Base-by-base conservation (phyloP, 2,329 filamentous ascomycete genomes). In the Alternaria burnsii region DNA sequence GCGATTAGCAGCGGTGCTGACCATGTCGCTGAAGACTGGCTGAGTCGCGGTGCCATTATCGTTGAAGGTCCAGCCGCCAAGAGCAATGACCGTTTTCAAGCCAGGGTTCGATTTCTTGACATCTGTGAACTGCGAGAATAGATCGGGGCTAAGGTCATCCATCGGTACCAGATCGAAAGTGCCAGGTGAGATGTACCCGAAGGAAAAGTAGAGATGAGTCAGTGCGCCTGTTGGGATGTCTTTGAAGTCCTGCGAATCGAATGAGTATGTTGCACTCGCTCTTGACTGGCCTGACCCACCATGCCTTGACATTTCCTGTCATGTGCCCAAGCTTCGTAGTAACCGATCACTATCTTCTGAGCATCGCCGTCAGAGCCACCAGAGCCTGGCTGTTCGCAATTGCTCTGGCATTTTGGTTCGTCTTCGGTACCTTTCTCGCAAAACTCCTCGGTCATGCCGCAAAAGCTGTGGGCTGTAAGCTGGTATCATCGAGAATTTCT, bases 41-140 rank as follows among this genome's bases (percentile, higher is more conserved):
- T 79, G 73, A 10, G 12, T 36, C 24, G 77, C 70, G 0, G 78
- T 71, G 0, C 67, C 65, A 34, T 72, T 69, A 44, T 82, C 79
- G 53, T 76, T 79, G 55, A 80, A 76, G 1, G 76, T 69, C 79
- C 79, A 81, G 3, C 82, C 58, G 5, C 81, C 81, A 16, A 83
- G 59, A 0, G 75, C 65, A 46, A 82, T 75, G 55, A 66, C 76
- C 1, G 72, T 69, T 47, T 78, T 44, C 10, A 80, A 62, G 38
- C 50, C 63, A 1, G 64, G 50, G 2, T 73, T 68, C 1, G 50
- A 58, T 0, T 64, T 55, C 55, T 82, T 82, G 2, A 81, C 4
- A 30, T 30, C n/a, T 4, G 55, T 47, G n/a, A 58, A 41, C 16
- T 38, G 14, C 6, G 32, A 14, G 26, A 52, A 57, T 24, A 18